phyloP scores from a whole-genome alignment of 108 stramenopile genomes.

The Aureococcus anophagefferens region DNA sequence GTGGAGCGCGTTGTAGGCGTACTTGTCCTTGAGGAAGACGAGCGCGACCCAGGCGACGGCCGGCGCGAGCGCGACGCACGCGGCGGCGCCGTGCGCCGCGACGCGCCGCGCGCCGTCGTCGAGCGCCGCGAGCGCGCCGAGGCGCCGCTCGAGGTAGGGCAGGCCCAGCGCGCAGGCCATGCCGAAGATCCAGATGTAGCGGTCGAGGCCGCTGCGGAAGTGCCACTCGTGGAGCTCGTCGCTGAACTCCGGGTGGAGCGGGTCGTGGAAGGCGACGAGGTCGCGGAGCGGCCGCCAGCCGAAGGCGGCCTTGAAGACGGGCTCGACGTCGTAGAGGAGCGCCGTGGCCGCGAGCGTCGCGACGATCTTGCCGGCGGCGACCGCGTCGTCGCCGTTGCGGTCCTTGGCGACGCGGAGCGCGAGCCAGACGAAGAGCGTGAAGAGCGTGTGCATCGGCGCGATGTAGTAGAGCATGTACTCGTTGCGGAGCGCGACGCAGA shows the following conservation, averaged over 20 bases:
- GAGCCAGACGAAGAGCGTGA: slow-evolving; percentile 85
- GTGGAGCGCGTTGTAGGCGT: slow-evolving; percentile 85
- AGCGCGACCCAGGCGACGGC: slow-evolving; percentile 47
- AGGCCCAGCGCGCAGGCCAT: slow-evolving; percentile 91
- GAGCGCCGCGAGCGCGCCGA: slow-evolving; percentile 57
- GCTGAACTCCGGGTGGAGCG: slow-evolving; percentile 62
- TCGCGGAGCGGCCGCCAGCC: slow-evolving; percentile 60
- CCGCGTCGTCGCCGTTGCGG: slow-evolving; percentile 63
- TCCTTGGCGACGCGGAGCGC: slow-evolving; percentile 66
- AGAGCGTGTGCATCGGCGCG: slow-evolving; percentile 93
- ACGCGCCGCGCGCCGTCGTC: neutral
- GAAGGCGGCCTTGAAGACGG: slow-evolving; percentile 78
- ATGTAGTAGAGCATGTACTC: slow-evolving; percentile 96
- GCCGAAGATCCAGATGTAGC: slow-evolving; percentile 86
- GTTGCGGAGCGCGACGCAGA: slow-evolving; percentile 80
- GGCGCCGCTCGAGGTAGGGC: slow-evolving; percentile 31
- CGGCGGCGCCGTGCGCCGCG: slow-evolving; percentile 23
- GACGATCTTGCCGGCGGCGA: neutral
- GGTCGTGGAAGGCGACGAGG: slow-evolving; percentile 62
- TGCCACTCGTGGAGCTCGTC: slow-evolving; percentile 93
- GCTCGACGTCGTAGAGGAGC: slow-evolving; percentile 57
- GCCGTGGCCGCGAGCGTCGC: slow-evolving; percentile 60
- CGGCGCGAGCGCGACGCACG: slow-evolving; percentile 51
- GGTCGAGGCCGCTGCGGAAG: slow-evolving; percentile 84
- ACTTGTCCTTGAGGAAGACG: slow-evolving; percentile 64